These are phyloP conservation scores for Diutina rugosa DNA, from an alignment of 1,139 yeast genomes.

Conservation along the genomic window DNA sequence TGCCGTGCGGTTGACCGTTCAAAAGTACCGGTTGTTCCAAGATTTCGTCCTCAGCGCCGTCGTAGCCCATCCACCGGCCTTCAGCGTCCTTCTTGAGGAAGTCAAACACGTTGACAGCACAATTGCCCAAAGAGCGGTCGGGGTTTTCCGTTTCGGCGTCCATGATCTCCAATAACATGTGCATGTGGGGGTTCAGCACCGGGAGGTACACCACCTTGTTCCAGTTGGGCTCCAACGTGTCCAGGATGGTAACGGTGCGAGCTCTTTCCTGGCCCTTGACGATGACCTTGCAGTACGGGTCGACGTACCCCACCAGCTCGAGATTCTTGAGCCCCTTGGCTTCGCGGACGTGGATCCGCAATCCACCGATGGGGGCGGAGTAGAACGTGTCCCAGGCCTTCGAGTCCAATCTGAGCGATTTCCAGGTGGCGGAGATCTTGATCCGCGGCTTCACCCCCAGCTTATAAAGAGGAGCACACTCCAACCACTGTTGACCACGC, in stretches of 20 bases:
- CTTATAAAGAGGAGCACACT: slow-evolving; percentile 23
- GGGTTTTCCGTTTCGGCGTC: slow-evolving; percentile 54
- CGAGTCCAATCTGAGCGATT: slow-evolving; percentile 46
- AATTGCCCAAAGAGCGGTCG: slow-evolving; percentile 52
- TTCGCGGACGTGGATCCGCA: slow-evolving; percentile 43
- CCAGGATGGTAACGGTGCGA: slow-evolving; percentile 42
- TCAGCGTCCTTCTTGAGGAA: slow-evolving; percentile 33
- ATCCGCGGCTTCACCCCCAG: slow-evolving; percentile 33
- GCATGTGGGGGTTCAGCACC: slow-evolving; percentile 48
- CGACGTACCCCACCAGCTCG: slow-evolving; percentile 57
- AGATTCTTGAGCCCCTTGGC: slow-evolving; percentile 46
- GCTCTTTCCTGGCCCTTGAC: slow-evolving; percentile 46
- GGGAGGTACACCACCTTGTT: slow-evolving; percentile 52
- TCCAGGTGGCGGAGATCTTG: slow-evolving; percentile 51
- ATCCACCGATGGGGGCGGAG: slow-evolving; percentile 52
- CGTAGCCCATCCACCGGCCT: slow-evolving; percentile 36
- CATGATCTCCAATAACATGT: slow-evolving; percentile 41
- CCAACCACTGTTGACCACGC: slow-evolving; percentile 39
- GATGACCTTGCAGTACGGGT: slow-evolving; percentile 53
- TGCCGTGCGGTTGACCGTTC: slow-evolving; percentile 35
- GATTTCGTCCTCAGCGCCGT: slow-evolving; percentile 30
- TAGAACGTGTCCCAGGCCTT: slow-evolving; percentile 28
- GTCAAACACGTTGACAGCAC: slow-evolving; percentile 36
- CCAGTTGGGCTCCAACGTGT: slow-evolving; percentile 42
- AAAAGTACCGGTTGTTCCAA: slow-evolving; percentile 33